A percentile compares a stretch with the other conserved stretches of the same genome.
Conservation (phyloP, 2,329 filamentous ascomycete genomes). For the Metarhizium guizhouense region DNA sequence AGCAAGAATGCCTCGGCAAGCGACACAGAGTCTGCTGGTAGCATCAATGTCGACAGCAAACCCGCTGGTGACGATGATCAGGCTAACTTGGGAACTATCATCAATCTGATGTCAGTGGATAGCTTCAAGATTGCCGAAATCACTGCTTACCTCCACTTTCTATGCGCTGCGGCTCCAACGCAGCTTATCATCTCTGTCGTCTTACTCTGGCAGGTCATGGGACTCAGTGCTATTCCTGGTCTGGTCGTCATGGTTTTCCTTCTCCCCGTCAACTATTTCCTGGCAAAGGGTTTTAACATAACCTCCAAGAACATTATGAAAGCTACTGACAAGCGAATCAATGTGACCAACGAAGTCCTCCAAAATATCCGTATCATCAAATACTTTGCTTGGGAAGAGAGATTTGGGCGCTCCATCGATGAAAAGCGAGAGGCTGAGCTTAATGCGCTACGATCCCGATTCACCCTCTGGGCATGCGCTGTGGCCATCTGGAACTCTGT, state of each 20-base stretch:
- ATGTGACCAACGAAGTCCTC: constrained; percentile 91
- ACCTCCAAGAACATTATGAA: constrained; percentile 88
- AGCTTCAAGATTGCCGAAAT: constrained; percentile 97
- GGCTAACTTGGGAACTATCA: constrained; percentile 94
- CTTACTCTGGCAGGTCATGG: constrained; percentile 83
- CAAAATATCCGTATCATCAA: constrained; percentile 99
- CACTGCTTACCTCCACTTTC: constrained; percentile 88
- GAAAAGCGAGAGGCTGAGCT: constrained; percentile 80
- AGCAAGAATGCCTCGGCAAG: constrained; percentile 28
- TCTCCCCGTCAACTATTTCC: constrained; percentile 80
- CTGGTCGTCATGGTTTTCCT: constrained; percentile 84
- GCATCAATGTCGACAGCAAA: constrained; percentile 28
- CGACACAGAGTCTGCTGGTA: constrained; percentile 24
- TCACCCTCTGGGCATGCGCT: constrained; percentile 83
- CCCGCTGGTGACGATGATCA: constrained; percentile 50
- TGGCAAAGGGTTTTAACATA: constrained; percentile 75
- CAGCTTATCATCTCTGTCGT: constrained; percentile 75
- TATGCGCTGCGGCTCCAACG: constrained; percentile 86
- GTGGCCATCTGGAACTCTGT: constrained; percentile 96
- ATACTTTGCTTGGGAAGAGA: constrained; percentile 96
- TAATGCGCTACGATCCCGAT: constrained; percentile 67
- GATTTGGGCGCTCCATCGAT: constrained; percentile 77
- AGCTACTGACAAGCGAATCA: constrained; percentile 90
- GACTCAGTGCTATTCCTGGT: constrained; percentile 86
- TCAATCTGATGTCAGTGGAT: constrained; percentile 98